Percentiles rank a stretch among this genome's conserved stretches.
phyloP scores from a whole-genome alignment of 306 rosid species.

The Glycine tomentella region DNA sequence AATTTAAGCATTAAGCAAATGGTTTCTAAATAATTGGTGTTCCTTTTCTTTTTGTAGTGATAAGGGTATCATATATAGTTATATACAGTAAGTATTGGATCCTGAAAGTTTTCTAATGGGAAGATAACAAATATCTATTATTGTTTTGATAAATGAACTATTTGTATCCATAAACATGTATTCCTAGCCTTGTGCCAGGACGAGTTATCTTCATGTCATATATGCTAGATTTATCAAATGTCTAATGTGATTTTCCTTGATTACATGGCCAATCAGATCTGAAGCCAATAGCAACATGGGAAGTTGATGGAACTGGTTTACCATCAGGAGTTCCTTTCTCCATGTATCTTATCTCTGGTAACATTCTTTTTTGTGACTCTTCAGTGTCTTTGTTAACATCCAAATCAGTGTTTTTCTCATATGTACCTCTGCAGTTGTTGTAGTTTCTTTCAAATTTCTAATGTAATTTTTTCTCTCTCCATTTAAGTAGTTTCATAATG shows the following conservation, averaged over 20 bases:
- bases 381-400: conserved; percentile 37
- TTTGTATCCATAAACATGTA: conserved; percentile 14
- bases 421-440: conserved; percentile 10
- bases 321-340: conserved; percentile 74
- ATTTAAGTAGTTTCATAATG: conserved; percentile 28
- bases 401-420: not conserved
- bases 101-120: not conserved
- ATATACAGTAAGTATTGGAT: not conserved
- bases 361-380: conserved; percentile 33
- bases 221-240: conserved; percentile 38
- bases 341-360: conserved; percentile 96
- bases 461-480: conserved; percentile 1
- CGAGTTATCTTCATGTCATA: conserved; percentile 32
- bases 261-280: conserved; percentile 62
- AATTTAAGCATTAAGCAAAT: not conserved
- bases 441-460: conserved; percentile 28
- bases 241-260: conserved; percentile 40
- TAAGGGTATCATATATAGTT: conserved; percentile 21
- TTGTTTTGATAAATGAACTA: conserved; percentile 26
- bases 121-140: conserved; percentile 9
- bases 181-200: conserved; percentile 13
- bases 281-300: conserved; percentile 92
- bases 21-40: conserved; percentile 1
- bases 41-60: conserved; percentile 21
- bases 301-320: conserved; percentile 84